Percentiles rank a stretch among this genome's conserved stretches.
Evolutionary conservation across 345 rosid species (phyloP).

Genomic region (Orychophragmus violaceus): DNA sequence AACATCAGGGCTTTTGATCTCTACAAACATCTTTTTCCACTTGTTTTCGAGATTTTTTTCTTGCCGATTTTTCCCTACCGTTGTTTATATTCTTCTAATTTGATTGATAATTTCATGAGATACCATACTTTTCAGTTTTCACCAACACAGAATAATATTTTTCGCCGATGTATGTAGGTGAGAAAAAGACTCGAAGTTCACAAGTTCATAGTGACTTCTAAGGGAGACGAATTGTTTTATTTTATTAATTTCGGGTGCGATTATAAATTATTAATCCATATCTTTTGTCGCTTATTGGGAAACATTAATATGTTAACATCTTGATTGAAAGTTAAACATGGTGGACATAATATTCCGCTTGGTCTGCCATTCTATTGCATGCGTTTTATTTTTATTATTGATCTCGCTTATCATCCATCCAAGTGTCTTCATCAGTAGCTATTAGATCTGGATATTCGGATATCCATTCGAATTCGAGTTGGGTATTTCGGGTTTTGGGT

Average conservation of each 20-base stretch:
- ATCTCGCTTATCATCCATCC: neutral
- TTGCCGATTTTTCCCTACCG: neutral
- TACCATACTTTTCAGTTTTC: neutral
- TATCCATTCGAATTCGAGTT: too few relatives aligned
- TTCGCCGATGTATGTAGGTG: neutral
- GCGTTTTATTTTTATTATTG: neutral
- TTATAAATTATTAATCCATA: neutral
- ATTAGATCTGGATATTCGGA: too few relatives aligned
- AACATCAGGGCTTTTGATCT: neutral
- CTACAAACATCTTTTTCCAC: neutral
- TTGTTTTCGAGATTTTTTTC: neutral
- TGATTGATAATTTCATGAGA: neutral
- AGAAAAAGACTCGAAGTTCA: neutral
- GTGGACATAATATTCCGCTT: slow-evolving; percentile 20
- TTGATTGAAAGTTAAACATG: slow-evolving; percentile 14
- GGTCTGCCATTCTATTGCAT: slow-evolving; percentile 23
- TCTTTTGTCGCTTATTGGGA: slow-evolving; percentile 9
- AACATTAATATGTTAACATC: neutral
- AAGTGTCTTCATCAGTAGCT: neutral
- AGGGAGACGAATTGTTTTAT: neutral
- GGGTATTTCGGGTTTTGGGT: too few relatives aligned
- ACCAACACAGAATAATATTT: neutral
- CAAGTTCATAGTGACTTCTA: slow-evolving; percentile 2
- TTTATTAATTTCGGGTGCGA: neutral
- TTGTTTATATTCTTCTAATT: neutral